These are phyloP conservation scores for Fusarium pseudocircinatum DNA, from an alignment of 2,329 filamentous ascomycete species.

Conservation along the genomic window DNA sequence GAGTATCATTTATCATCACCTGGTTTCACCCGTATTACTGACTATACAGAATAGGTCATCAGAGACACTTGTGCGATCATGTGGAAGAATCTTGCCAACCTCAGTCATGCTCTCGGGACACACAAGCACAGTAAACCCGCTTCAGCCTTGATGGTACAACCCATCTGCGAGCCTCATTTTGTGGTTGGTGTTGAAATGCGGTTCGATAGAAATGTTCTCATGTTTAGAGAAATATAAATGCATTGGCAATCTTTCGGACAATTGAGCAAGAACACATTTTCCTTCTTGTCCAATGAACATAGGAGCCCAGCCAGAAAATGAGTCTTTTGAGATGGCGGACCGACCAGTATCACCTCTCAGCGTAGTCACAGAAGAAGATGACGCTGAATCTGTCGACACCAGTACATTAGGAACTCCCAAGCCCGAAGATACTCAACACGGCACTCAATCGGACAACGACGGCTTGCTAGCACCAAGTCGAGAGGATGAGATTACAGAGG, in stretches of 20 bases:
- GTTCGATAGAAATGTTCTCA: not conserved
- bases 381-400: not conserved
- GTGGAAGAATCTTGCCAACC: not conserved
- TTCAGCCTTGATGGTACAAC: not conserved
- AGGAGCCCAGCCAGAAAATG: not conserved
- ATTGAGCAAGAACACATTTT: not conserved
- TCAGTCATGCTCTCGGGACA: not conserved
- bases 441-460: not conserved
- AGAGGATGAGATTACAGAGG: not conserved
- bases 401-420: not conserved
- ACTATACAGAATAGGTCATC: not conserved
- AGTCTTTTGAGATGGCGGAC: not conserved
- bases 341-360: not conserved
- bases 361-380: not conserved
- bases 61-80: not conserved
- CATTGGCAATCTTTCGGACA: too few relatives aligned
- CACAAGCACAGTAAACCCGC: constrained; percentile 2
- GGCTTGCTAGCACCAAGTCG: not conserved
- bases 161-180: not conserved
- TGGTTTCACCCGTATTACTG: constrained; percentile 13
- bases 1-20: not conserved
- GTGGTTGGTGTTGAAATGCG: not conserved
- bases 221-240: not conserved
- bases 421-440: not conserved
- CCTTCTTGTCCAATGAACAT: not conserved